phyloP scores from a whole-genome alignment of 139 green algal species.

The Dunaliella primolecta region DNA sequence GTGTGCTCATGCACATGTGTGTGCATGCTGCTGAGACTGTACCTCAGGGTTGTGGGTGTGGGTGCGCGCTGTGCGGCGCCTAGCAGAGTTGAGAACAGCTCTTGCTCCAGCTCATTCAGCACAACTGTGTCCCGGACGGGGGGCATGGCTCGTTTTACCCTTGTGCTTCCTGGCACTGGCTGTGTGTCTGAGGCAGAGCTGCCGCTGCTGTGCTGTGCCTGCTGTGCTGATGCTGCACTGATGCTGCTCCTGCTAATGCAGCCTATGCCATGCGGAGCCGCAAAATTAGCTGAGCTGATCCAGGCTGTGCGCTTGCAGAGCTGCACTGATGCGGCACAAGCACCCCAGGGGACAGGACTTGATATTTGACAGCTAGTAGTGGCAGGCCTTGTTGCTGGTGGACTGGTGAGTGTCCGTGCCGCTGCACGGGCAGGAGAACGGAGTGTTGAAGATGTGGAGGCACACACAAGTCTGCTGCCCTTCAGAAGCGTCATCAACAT shows the following conservation, averaged over 20 bases:
- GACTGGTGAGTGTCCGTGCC: too few species aligned
- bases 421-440: too few species aligned
- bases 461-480: not conserved
- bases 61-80: slow-evolving; percentile 50
- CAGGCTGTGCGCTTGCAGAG: not conserved
- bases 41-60: slow-evolving; percentile 55
- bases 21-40: not conserved
- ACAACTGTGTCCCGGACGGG: slow-evolving; percentile 41
- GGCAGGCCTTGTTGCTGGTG: too few species aligned
- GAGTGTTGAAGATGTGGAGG: too few species aligned
- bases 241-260: not conserved
- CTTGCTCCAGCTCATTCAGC: slow-evolving; percentile 64
- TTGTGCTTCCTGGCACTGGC: too few species aligned
- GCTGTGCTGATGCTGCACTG: not conserved
- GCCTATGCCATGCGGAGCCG: not conserved
- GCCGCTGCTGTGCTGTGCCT: too few species aligned
- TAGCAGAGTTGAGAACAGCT: slow-evolving; percentile 77
- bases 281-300: not conserved
- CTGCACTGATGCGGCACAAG: too few species aligned
- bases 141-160: too few species aligned
- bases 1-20: not conserved
- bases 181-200: too few species aligned
- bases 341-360: too few species aligned
- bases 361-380: too few species aligned
- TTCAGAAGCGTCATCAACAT: not conserved